phyloP scores from a whole-genome alignment of 169 alveolate genomes.

The Plasmodium sp. region DNA sequence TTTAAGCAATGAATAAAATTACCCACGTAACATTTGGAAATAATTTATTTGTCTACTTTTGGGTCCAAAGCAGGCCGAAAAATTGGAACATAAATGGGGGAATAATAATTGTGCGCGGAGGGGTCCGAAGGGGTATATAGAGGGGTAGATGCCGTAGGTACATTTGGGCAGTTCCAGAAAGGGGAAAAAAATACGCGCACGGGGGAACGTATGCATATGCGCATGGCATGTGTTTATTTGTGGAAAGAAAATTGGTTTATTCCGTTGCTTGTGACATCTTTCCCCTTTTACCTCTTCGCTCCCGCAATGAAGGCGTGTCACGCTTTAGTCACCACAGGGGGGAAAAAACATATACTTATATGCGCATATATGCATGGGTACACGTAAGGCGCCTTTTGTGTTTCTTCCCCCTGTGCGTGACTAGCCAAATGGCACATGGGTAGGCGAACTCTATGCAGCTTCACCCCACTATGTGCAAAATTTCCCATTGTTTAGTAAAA shows the following conservation, averaged over 20 bases:
- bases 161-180: neutral
- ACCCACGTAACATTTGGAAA: neutral
- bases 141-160: neutral
- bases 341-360: neutral
- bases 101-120: neutral
- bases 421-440: neutral
- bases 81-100: neutral
- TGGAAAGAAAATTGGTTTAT: neutral
- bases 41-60: neutral
- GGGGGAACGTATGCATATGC: neutral
- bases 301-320: neutral
- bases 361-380: neutral
- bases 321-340: neutral
- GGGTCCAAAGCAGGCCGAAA: neutral
- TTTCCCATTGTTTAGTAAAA: neutral
- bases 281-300: neutral
- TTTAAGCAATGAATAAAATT: neutral
- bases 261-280: neutral
- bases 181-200: neutral
- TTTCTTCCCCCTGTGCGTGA: neutral
- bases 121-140: neutral
- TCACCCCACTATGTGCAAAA: neutral
- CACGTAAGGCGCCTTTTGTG: neutral
- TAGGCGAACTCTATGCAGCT: neutral
- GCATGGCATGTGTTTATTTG: neutral